Evolutionary conservation across 306 rosid genomes (phyloP), one percentile per base, ranked within the genome.

Genomic region (Vigna nakashimae): DNA sequence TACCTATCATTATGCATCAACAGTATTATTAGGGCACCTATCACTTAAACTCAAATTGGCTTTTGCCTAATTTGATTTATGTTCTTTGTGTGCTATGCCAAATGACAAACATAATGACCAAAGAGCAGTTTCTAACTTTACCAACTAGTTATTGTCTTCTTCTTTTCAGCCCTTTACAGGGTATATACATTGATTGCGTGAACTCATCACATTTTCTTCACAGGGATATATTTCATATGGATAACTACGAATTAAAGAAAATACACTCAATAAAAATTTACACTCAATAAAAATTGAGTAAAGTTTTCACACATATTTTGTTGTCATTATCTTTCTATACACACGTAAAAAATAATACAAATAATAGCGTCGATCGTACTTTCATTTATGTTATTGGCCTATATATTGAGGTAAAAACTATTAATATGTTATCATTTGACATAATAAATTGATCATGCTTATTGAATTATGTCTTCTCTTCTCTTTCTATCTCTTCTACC

Each of bases 101-200:
- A 26, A 88, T 86, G 92, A 87, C 90, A 87, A 80, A 34, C 82
- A 71, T 26, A 77, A 50, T 51, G 73, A 53, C 50, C 87, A 84
- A 79, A 80, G 14, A 34, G 36, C 69, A 77, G 72, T 80, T 70
- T 52, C 77, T 49, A 78, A 49, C 69, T 59, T 65, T 30, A 69
- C 45, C 83, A 65, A 28, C 62, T 60, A 64, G 77, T 60, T n/a
- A 62, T 63, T 77, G 80, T 72, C 87, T 36, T 65, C 69, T 65
- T 67, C 70, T 26, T 46, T 77, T 77, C 62, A 49, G 9, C 40
- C 46, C 16, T 18, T 36, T 72, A 14, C 26, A 15, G 60, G 60
- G n/a, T 53, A 42, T 10, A 12, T 45, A 45, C 69, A 78, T 86
- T 73, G 42, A 50, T 80, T 85, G 77, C 78, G 68, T 69, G 60